Evolutionary conservation across 2,329 filamentous ascomycete species (phyloP), one percentile per base, ranked within the genome.

Genomic region (Neodidymelliopsis sp.): DNA sequence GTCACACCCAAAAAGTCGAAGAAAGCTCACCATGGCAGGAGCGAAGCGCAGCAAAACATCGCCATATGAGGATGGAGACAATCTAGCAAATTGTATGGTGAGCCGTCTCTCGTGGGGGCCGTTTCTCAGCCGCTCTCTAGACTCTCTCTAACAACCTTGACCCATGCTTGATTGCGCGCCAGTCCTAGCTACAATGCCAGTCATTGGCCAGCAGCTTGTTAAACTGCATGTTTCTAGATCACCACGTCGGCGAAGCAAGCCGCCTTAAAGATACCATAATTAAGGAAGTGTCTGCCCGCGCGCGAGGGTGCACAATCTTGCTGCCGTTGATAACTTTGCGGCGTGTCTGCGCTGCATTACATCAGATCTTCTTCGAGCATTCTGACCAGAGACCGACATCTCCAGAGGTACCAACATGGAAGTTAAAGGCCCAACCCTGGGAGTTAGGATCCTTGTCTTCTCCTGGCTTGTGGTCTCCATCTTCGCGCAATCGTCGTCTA

Each of bases 161-260:
- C 8, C 22, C 22, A 37, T 37, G 22, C 35, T 38, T 18, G 15
- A 22, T 8, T 22, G 12, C 13, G 18, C 36, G 12, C 18, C 22
- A 30, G 18, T 27, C 18, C 19, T n/a, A 19, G 18, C 7, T 23
- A 11, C 18, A 9, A 16, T 16, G 9, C 13, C n/a, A 24, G 6
- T 13, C 6, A 40, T 40, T 31, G 27, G 37, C 37, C 19, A 6
- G n/a, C 22, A 23, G 2, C 3, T 12, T 12, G 9, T 12, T 23
- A 31, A 23, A 12, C 37, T 31, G 37, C 10, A 24, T 40, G 8
- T 40, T 40, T 13, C 31, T 31, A 13, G 23, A 40, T 22, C 19
- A 40, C n/a, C 16, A 40, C 27, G 19, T 30, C 27, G 37, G 37
- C n/a, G 37, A 13, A 11, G 27, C 37, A 31, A 15, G 23, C n/a